Percentiles rank a stretch among this genome's conserved stretches.
Conservation (phyloP, 2,329 filamentous ascomycete genomes). For the Dactylella cylindrospora region DNA sequence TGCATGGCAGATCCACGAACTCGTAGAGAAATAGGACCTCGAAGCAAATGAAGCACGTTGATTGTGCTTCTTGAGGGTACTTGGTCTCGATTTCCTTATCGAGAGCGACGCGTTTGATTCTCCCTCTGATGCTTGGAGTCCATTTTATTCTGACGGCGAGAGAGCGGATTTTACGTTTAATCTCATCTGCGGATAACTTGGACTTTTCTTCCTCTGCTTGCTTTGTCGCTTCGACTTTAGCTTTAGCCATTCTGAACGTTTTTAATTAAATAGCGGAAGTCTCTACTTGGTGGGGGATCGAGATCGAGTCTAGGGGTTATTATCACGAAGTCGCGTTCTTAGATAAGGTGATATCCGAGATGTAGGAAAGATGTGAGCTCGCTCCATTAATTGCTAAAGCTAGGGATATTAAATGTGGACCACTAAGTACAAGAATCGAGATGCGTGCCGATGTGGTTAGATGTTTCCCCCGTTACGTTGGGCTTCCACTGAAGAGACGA, state of each 20-base stretch:
- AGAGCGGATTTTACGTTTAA: slow-evolving; percentile 7
- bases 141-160: slow-evolving; percentile 15
- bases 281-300: no score
- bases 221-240: background rate
- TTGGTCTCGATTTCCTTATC: background rate
- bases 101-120: background rate
- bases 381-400: no score
- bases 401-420: no score
- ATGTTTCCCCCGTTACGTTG: no score
- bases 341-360: background rate
- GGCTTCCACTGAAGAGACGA: no score
- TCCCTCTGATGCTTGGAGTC: background rate
- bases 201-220: no score
- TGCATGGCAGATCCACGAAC: background rate
- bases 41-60: slow-evolving; percentile 15
- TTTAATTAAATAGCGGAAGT: background rate
- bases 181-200: background rate
- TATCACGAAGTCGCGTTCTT: background rate
- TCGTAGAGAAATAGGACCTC: background rate
- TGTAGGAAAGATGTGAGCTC: no score
- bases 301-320: no score
- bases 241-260: background rate
- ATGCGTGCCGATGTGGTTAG: no score
- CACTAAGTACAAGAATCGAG: no score
- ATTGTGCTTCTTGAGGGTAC: slow-evolving; percentile 12